phyloP scores from a whole-genome alignment of 768 basidiomycete species.

The Galerina sulciceps region DNA sequence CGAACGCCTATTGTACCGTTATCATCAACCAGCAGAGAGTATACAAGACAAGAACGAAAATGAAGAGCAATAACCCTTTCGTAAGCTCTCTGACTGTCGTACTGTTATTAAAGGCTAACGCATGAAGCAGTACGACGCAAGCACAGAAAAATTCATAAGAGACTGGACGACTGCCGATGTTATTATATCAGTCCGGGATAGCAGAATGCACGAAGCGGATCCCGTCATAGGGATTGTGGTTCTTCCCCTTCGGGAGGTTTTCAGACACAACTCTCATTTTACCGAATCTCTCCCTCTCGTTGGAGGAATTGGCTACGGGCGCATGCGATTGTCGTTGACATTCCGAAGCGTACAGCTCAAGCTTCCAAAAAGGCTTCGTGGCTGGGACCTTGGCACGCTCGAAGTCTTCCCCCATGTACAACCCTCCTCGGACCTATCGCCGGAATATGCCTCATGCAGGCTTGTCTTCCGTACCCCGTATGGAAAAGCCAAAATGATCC shows the following conservation, averaged over 20 bases:
- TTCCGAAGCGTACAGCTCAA: slow-evolving; percentile 70
- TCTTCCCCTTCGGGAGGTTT: slow-evolving; percentile 49
- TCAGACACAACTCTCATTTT: slow-evolving; percentile 56
- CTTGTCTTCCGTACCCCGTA: slow-evolving; percentile 43
- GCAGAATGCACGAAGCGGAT: slow-evolving; percentile 59
- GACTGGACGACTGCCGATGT: slow-evolving; percentile 65
- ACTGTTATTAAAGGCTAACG: background rate
- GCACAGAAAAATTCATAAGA: slow-evolving; percentile 70
- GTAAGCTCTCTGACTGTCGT: slow-evolving; percentile 29
- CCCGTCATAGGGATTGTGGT: slow-evolving; percentile 75
- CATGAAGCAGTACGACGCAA: slow-evolving; percentile 53
- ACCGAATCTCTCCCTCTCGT: slow-evolving; percentile 65
- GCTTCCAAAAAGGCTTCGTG: slow-evolving; percentile 59
- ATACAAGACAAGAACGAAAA: slow-evolving; percentile 50
- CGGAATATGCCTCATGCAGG: slow-evolving; percentile 41
- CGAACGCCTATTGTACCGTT: slow-evolving; percentile 62
- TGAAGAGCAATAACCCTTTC: slow-evolving; percentile 48
- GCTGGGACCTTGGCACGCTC: slow-evolving; percentile 75
- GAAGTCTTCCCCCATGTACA: slow-evolving; percentile 45
- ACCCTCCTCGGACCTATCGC: slow-evolving; percentile 29
- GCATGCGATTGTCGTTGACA: slow-evolving; percentile 63
- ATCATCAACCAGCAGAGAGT: slow-evolving; percentile 47
- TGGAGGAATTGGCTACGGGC: slow-evolving; percentile 72
- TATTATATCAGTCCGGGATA: slow-evolving; percentile 68
- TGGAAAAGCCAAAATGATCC: slow-evolving; percentile 40